A percentile compares a stretch with the other conserved stretches of the same genome.
phyloP scores from a whole-genome alignment of 2,329 filamentous ascomycete species.

The Fusarium mangiferae region DNA sequence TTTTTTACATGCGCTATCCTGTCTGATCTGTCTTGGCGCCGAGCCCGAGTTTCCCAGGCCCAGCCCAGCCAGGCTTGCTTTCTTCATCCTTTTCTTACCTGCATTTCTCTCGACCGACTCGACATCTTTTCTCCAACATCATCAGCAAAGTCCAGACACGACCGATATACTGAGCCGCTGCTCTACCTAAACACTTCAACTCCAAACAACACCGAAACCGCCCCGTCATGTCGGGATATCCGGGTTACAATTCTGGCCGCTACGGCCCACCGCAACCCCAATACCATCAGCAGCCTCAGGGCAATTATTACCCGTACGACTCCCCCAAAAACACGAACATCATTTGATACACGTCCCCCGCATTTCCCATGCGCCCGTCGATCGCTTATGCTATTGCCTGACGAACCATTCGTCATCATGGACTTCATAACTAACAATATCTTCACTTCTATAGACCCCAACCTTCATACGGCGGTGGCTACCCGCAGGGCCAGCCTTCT shows the following conservation, averaged over 20 bases:
- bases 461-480: constrained; percentile 59
- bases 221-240: constrained; percentile 70
- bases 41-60: constrained; percentile 27
- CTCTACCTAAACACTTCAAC: neutral
- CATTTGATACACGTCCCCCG: constrained; percentile 10
- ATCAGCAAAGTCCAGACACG: neutral
- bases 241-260: constrained; percentile 63
- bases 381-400: constrained; percentile 11
- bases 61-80: neutral
- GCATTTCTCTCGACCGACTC: constrained; percentile 21
- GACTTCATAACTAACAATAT: constrained; percentile 35
- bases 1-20: constrained; percentile 18
- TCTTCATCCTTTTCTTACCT: constrained; percentile 16
- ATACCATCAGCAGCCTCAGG: constrained; percentile 47
- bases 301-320: constrained; percentile 63
- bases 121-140: constrained; percentile 11
- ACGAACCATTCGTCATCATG: constrained; percentile 3
- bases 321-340: constrained; percentile 25
- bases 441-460: constrained; percentile 50
- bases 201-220: neutral
- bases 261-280: constrained; percentile 50
- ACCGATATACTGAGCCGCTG: neutral
- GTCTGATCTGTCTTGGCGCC: constrained; percentile 35
- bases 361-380: constrained; percentile 18
- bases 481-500: constrained; percentile 57